Base-by-base conservation (phyloP, 306 rosid genomes). In the Datisca glomerata region DNA sequence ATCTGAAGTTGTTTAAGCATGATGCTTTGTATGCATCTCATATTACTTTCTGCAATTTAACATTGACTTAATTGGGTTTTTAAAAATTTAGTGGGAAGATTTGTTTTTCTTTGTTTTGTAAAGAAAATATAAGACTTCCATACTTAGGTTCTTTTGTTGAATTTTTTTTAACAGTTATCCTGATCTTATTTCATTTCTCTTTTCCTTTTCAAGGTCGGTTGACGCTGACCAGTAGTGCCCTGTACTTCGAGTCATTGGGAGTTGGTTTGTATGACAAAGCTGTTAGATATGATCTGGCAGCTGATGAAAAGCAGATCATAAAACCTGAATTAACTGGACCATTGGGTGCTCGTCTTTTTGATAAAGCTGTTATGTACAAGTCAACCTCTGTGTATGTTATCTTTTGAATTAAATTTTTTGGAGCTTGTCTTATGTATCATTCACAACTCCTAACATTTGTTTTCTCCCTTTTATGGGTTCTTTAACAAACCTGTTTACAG, bases 301-400 rank as follows among this genome's bases (percentile, higher is more conserved):
- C 66, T 18, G 84, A 84, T 59, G 44, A 66, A 72, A 80, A 89
- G 68, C 95, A 84, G 64, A 74, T 70, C 59, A 80, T 89, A 61
- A 89, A 83, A 55, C 91, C 97, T 47, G 91, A 83, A 57, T 57
- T 83, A 60, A 89, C 93, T 19, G 95, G 98, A 40, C 95, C 98
- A 17, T 70, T 80, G 58, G 95, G 98, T 53, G 81, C 98, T 66
- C 86, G 98, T 50, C 79, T 84, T 61, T 89, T 89, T 37, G 93
- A 84, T 75, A 84, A 83, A 71, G 98, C 93, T 47, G 87, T 89
- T 61, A 72, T 80, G 91, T 84, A 77, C 64, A 84, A 77, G 56
- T 89, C 98, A 56, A 73, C 72, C 43, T 63, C 84, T 56, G 48
- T 75, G 95, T 89, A 80, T 21, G 93, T 72, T 41, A 66, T 55